Conservation (phyloP, 1,284 basidiomycete genomes). For the Rhodotorula mucilaginosa region DNA sequence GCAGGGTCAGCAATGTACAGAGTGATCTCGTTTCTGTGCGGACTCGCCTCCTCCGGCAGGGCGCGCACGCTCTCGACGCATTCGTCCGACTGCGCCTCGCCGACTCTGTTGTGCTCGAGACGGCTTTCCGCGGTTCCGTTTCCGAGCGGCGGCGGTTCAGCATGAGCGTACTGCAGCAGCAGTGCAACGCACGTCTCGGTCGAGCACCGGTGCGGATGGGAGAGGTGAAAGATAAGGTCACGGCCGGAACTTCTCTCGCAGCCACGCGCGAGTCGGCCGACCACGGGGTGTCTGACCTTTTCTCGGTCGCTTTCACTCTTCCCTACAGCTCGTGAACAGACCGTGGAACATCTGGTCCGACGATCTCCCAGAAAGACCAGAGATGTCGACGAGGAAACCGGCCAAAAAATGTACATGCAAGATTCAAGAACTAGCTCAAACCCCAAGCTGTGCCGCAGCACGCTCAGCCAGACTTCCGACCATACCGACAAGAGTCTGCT, state of each 20-base stretch:
- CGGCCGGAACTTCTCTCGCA: too few species aligned
- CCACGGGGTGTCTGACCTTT: too few species aligned
- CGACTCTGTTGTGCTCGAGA: background rate
- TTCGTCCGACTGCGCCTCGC: background rate
- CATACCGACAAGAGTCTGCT: slow-evolving; percentile 49
- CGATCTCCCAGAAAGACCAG: too few species aligned
- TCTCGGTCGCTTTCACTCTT: too few species aligned
- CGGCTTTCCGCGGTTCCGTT: background rate
- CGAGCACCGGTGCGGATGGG: too few species aligned
- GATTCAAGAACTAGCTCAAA: background rate
- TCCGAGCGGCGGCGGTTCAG: slow-evolving; percentile 10
- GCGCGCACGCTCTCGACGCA: slow-evolving; percentile 2
- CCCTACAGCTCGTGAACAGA: too few species aligned
- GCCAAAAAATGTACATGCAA: too few species aligned
- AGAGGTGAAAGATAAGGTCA: too few species aligned
- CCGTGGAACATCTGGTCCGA: too few species aligned
- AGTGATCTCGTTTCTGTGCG: background rate
- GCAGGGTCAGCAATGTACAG: background rate
- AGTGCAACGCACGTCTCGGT: too few species aligned
- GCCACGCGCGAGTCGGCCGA: too few species aligned
- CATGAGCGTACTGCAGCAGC: background rate
- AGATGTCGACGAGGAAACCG: too few species aligned
- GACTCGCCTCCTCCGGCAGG: slow-evolving; percentile 9
- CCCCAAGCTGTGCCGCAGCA: slow-evolving; percentile 28
- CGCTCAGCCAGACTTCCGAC: slow-evolving; percentile 34